Evolutionary conservation across 768 basidiomycete genomes (phyloP), one percentile per base, ranked within the genome.

Genomic region (Mycena sanguinolenta): DNA sequence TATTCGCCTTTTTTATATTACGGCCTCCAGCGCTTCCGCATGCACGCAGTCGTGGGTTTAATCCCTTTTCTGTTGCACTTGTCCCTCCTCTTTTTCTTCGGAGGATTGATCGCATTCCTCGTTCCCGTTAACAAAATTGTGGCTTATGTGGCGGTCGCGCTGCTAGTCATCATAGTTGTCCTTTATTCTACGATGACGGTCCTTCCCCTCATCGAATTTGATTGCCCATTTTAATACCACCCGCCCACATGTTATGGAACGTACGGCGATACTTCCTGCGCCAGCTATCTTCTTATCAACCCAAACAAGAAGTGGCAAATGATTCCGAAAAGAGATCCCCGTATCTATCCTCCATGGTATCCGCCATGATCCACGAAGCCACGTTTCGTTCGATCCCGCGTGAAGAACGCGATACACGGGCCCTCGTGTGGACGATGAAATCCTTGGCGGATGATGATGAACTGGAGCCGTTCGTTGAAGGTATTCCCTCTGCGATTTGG

Each of bases 361-460:
- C 28, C 34, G 72, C 69, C 34, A 70, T 73, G 65, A 27, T 70
- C 23, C 25, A 65, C 14, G 61, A 16, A 4, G 72, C 72, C 3
- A 73, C 72, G 3, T 42, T 73, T 17, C 68, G 72, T 30, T 66
- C 65, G 1, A 46, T 57, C 46, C 17, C 16, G 13, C 61, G 72
- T 14, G 72, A 73, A 53, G 62, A 34, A 38, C 61, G 72, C 8
- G 72, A 73, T 50, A 67, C 67, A 58, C 61, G 62, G 8, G 72
- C 72, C 2, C 57, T 73, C 13, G 72, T 53, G 30, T 73, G 72
- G 72, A 73, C 72, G 28, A 70, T 73, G 68, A 73, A 70, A 34
- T 69, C 68, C 1, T 28, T 73, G 50, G 68, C 72, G 21, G 72
- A 70, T 23, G 72, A 73, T 32, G 68, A 69, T 19, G 65, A 73